Base-by-base conservation (phyloP, 352 stramenopile species). In the Phytophthora quininea region DNA sequence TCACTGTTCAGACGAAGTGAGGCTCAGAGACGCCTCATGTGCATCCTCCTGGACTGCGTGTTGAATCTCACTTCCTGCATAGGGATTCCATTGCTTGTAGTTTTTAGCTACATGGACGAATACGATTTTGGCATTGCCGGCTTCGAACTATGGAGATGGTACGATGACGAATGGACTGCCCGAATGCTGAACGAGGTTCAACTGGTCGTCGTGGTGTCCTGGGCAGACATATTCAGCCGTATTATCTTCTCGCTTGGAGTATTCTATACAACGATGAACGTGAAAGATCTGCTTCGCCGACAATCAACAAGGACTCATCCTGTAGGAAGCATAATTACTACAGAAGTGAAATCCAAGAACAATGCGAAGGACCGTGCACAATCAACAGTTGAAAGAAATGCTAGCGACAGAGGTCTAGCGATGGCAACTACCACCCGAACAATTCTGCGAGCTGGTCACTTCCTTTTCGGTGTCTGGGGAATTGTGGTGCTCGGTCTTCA, bases 61-160 rank as follows among this genome's bases (percentile, higher is more conserved):
- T 42, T 84, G 0, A 67, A 82, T 15, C 63, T 82, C 24, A 30
- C 77, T 7, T 76, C 70, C 0, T 74, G 58, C 2, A 42, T 82
- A 0, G 73, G 75, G 1, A 43, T 74, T 0, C 66, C 75, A 0
- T 42, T 70, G 0, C 65, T 69, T 37, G 31, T 84, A 3, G 60
- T 62, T 2, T 30, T 64, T 3, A 45, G 51, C 27, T 80, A 84
- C 33, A 12, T 70, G 0, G 14, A 33, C 14, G 43, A 67, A 4
- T 80, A 79, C 31, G 51, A 79, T 33, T 46, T 53, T 11, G 3
- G 19, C 0, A 19, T 53, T 4, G 33, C 42, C 0, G 64, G 71
- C 7, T 73, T 86, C 50, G 55, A 61, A 3, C 11, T 49, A 8
- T 33, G 45, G 30, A 51, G 42, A 27, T 83, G 73, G 77, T 78